Evolutionary conservation across 73 alveolate species (phyloP).

Genomic region (Tetrahymena elliotti): DNA sequence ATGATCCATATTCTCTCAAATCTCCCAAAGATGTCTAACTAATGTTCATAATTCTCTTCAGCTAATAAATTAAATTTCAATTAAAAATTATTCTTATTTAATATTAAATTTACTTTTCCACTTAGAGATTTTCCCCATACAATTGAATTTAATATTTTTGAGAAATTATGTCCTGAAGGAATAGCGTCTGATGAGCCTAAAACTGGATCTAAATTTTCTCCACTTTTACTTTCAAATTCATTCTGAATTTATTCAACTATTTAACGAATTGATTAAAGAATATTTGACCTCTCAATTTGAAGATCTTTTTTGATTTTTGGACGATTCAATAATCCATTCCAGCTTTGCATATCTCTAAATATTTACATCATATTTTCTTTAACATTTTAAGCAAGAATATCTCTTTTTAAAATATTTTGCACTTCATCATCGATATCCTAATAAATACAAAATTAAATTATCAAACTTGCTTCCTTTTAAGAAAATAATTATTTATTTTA

Average conservation of each 20-base stretch:
- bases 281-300: slow-evolving; percentile 57
- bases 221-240: slow-evolving; percentile 74
- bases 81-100: background rate
- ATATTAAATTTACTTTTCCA: slow-evolving; percentile 33
- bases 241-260: slow-evolving; percentile 46
- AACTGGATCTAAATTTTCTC: slow-evolving; percentile 44
- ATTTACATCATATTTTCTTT: slow-evolving; percentile 54
- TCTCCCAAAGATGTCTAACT: slow-evolving; percentile 63
- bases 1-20: slow-evolving; percentile 33
- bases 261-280: slow-evolving; percentile 48
- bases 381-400: slow-evolving; percentile 16
- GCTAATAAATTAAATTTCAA: background rate
- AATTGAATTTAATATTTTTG: slow-evolving; percentile 54
- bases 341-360: slow-evolving; percentile 74
- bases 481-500: background rate
- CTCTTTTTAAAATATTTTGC: background rate
- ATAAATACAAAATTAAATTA: background rate
- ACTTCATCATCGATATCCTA: slow-evolving; percentile 16
- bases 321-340: slow-evolving; percentile 76
- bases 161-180: slow-evolving; percentile 55
- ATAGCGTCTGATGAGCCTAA: slow-evolving; percentile 67
- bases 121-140: slow-evolving; percentile 77
- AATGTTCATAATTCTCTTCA: slow-evolving; percentile 37
- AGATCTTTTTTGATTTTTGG: slow-evolving; percentile 62
- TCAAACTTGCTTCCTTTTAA: no score